phyloP scores from a whole-genome alignment of 2,329 filamentous ascomycete species.

The Pseudogymnoascus sp. region DNA sequence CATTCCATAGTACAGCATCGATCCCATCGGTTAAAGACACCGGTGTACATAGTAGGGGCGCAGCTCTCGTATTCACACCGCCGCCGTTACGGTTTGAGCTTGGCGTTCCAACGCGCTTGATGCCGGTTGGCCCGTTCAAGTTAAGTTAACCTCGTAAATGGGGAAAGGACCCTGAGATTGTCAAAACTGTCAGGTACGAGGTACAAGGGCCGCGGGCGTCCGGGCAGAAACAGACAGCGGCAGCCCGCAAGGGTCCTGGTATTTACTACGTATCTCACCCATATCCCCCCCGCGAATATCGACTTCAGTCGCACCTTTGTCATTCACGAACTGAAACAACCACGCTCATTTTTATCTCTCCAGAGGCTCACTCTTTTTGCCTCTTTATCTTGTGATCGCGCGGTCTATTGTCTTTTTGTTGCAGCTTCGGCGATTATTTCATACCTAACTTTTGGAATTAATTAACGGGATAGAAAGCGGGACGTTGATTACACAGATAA shows the following conservation, averaged over 20 bases:
- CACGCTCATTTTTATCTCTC: neutral
- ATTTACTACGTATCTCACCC: neutral
- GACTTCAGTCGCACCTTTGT: neutral
- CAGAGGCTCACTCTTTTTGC: neutral
- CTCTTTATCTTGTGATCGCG: neutral
- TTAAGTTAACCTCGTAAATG: neutral
- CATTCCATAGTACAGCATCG: neutral
- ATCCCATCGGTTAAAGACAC: neutral
- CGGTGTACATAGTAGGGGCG: neutral
- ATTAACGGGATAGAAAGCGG: neutral
- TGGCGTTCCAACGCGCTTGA: neutral
- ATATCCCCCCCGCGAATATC: neutral
- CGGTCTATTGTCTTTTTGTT: neutral
- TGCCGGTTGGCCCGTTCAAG: neutral
- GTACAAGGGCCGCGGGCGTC: neutral
- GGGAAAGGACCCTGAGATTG: neutral
- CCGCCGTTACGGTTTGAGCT: neutral
- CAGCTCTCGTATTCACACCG: neutral
- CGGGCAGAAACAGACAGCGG: neutral
- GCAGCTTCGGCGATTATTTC: neutral
- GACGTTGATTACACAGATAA: neutral
- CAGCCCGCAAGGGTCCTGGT: neutral
- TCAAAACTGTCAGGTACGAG: neutral
- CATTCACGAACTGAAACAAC: neutral
- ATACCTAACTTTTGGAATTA: neutral